Evolutionary conservation across 441 rosid species (phyloP).

Genomic region (Manihot esculenta): DNA sequence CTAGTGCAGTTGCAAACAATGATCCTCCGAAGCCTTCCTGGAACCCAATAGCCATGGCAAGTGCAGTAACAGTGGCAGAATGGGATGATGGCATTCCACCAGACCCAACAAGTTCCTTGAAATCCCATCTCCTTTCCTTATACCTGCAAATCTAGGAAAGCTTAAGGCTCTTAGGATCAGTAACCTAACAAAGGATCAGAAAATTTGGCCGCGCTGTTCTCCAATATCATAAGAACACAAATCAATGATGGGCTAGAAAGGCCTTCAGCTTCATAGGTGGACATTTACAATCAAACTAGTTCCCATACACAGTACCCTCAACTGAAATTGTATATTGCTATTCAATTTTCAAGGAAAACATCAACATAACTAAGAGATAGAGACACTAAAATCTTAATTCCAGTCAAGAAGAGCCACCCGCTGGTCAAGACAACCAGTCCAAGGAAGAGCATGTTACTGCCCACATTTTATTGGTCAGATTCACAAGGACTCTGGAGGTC

Average conservation of each 20-base stretch:
- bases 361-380: too few relatives aligned
- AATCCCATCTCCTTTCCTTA: constrained; percentile 87
- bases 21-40: constrained; percentile 81
- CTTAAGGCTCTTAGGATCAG: constrained; percentile 34
- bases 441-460: neutral
- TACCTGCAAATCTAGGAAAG: constrained; percentile 67
- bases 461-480: neutral
- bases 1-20: constrained; percentile 75
- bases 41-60: constrained; percentile 78
- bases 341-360: neutral
- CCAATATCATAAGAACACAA: neutral
- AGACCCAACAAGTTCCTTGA: constrained; percentile 77
- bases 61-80: constrained; percentile 89
- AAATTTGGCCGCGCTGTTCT: neutral
- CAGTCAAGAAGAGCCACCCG: neutral
- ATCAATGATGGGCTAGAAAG: neutral
- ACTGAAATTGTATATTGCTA: neutral
- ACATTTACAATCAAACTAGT: neutral
- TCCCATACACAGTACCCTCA: neutral
- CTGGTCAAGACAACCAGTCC: constrained; percentile 1
- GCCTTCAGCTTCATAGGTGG: neutral
- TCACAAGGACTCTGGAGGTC: neutral
- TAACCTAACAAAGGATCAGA: constrained; percentile 13
- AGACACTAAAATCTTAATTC: neutral
- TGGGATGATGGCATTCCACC: constrained; percentile 99